Evolutionary conservation across 768 basidiomycete genomes (phyloP).

Genomic region (Mrakia frigida): DNA sequence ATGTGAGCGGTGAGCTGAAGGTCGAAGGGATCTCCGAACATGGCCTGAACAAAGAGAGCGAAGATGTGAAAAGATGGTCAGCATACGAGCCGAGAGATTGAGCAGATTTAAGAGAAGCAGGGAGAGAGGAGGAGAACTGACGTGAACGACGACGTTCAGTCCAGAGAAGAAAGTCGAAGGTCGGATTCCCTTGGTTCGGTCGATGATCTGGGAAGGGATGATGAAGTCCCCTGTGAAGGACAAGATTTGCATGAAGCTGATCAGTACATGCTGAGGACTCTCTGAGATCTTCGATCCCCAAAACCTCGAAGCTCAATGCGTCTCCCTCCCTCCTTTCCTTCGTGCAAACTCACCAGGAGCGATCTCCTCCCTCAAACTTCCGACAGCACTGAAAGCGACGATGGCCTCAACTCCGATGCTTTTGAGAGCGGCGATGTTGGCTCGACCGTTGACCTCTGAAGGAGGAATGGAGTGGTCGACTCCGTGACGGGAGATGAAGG

Average conservation of each 20-base stretch:
- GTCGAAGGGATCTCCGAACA: constrained; percentile 90
- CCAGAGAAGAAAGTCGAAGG: constrained; percentile 81
- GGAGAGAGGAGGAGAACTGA: background rate
- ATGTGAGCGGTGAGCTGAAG: constrained; percentile 60
- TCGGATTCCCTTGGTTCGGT: constrained; percentile 91
- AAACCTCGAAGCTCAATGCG: background rate
- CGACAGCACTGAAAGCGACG: constrained; percentile 92
- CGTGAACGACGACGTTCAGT: constrained; percentile 73
- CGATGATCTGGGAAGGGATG: constrained; percentile 88
- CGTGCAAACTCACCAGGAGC: constrained; percentile 14
- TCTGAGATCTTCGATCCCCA: background rate
- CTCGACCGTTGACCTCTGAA: constrained; percentile 72
- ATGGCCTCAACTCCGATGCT: constrained; percentile 81
- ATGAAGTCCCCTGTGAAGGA: constrained; percentile 61
- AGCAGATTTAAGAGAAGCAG: background rate
- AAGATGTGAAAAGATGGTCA: constrained; percentile 12
- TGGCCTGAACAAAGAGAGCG: constrained; percentile 46
- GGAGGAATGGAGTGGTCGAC: constrained; percentile 71
- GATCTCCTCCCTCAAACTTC: constrained; percentile 89
- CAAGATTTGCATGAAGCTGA: too few species aligned
- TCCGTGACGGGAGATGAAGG: constrained; percentile 90
- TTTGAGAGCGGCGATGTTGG: constrained; percentile 94
- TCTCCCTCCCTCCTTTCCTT: too few species aligned
- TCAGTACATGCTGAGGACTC: too few species aligned
- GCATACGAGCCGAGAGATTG: background rate